Percentiles rank a stretch among this genome's conserved stretches.
phyloP scores from a whole-genome alignment of 331 rosid species.

The Spiraea crenata region DNA sequence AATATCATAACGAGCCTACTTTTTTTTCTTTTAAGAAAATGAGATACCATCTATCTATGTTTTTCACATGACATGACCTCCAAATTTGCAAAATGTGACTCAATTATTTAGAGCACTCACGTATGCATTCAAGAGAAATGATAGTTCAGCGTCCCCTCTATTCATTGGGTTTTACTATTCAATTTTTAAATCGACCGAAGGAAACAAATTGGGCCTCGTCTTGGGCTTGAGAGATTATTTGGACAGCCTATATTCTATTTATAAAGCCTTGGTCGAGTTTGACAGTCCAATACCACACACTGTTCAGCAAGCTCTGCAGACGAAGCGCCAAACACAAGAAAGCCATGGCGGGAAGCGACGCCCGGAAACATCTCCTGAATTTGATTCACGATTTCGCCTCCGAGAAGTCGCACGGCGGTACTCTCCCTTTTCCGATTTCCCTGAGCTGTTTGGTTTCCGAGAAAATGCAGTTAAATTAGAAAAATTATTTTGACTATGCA shows the following conservation, averaged over 20 bases:
- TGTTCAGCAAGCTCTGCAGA: neutral
- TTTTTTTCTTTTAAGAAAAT: too few species aligned
- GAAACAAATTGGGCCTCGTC: neutral
- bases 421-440: neutral
- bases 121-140: too few species aligned
- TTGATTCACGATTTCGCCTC: slow-evolving; percentile 66
- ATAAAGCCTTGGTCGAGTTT: neutral
- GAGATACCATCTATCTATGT: too few species aligned
- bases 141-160: too few species aligned
- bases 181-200: neutral
- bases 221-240: neutral
- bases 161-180: too few species aligned
- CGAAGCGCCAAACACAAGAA: slow-evolving; percentile 24
- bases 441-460: slow-evolving; percentile 10
- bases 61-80: too few species aligned
- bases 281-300: neutral
- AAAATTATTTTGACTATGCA: neutral
- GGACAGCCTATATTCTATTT: neutral
- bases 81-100: too few species aligned
- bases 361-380: slow-evolving; percentile 59
- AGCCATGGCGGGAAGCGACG: slow-evolving; percentile 53
- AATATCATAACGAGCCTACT: too few species aligned
- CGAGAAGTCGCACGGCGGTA: slow-evolving; percentile 85
- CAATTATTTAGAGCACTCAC: too few species aligned
- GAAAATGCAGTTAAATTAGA: slow-evolving; percentile 18